A percentile compares a stretch with the other conserved stretches of the same genome.
Evolutionary conservation across 2,329 filamentous ascomycete genomes (phyloP).

Genomic region (Cladophialophora exuberans): DNA sequence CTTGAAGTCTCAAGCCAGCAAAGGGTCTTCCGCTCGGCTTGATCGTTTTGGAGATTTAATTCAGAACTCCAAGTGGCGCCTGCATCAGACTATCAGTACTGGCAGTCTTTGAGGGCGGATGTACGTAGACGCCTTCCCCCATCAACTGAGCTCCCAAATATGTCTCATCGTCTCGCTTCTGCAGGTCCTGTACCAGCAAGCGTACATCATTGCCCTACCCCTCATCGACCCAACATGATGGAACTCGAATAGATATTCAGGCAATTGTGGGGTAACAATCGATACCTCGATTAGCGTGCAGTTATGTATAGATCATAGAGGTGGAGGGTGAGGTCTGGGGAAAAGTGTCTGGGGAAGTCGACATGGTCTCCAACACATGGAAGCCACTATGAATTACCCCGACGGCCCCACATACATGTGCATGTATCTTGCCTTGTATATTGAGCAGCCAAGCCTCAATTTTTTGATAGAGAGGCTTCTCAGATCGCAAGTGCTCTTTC

Average conservation of each 20-base stretch:
- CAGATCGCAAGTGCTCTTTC: neutral
- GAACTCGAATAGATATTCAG: slow-evolving; percentile 2
- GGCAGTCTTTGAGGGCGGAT: too few species aligned
- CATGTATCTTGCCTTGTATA: neutral
- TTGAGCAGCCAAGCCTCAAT: neutral
- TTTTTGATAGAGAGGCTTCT: neutral
- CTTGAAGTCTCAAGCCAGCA: too few species aligned
- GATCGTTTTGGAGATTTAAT: too few species aligned
- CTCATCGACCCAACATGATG: slow-evolving; percentile 7
- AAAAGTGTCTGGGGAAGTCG: slow-evolving; percentile 2
- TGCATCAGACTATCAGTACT: too few species aligned
- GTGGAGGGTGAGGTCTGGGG: slow-evolving; percentile 1
- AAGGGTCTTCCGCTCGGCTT: too few species aligned
- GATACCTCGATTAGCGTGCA: too few species aligned
- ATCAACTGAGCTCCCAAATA: too few species aligned
- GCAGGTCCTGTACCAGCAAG: neutral
- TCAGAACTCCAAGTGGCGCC: too few species aligned
- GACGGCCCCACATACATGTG: neutral
- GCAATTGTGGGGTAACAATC: slow-evolving; percentile 10
- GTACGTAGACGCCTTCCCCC: too few species aligned
- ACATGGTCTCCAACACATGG: neutral
- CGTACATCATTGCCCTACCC: slow-evolving; percentile 2
- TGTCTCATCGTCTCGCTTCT: neutral
- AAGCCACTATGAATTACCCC: neutral
- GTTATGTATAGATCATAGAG: too few species aligned